These are phyloP conservation scores for Arabidopsis suecica DNA, from an alignment of 345 rosid species.

Conservation along the genomic window DNA sequence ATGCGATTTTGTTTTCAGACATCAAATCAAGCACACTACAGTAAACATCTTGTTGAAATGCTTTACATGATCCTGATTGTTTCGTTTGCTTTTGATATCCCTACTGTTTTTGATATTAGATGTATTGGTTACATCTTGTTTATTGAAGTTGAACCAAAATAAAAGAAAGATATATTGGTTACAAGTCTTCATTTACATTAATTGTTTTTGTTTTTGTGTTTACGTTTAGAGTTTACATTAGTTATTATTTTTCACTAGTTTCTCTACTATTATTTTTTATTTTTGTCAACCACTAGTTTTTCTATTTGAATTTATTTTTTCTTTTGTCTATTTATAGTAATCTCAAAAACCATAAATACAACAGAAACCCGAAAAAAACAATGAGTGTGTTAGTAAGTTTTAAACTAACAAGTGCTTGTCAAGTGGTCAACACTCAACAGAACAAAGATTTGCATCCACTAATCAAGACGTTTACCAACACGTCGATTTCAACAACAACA, in stretches of 20 bases:
- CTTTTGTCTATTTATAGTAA: conserved; percentile 11
- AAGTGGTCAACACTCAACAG: conserved; percentile 24
- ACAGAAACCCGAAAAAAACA: background rate
- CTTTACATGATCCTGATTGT: conserved; percentile 22
- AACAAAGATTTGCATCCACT: conserved; percentile 30
- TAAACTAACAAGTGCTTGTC: conserved; percentile 15
- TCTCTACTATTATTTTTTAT: no score
- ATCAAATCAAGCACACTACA: conserved; percentile 37
- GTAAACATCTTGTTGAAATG: conserved; percentile 11
- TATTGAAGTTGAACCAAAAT: no score
- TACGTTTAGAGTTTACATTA: no score
- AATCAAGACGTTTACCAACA: conserved; percentile 20
- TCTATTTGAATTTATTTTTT: no score
- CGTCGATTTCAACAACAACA: background rate
- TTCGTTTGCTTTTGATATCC: conserved; percentile 5
- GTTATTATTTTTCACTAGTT: no score
- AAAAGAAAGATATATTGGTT: no score
- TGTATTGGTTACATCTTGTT: background rate
- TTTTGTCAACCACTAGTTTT: no score
- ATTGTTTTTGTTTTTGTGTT: background rate
- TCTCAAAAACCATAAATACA: background rate
- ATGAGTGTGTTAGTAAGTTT: background rate
- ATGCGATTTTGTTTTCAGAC: conserved; percentile 31
- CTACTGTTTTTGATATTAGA: background rate
- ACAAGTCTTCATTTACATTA: no score